These are phyloP conservation scores for Cucurbita ficifolia DNA, from an alignment of 306 rosid genomes.

Conservation along the genomic window DNA sequence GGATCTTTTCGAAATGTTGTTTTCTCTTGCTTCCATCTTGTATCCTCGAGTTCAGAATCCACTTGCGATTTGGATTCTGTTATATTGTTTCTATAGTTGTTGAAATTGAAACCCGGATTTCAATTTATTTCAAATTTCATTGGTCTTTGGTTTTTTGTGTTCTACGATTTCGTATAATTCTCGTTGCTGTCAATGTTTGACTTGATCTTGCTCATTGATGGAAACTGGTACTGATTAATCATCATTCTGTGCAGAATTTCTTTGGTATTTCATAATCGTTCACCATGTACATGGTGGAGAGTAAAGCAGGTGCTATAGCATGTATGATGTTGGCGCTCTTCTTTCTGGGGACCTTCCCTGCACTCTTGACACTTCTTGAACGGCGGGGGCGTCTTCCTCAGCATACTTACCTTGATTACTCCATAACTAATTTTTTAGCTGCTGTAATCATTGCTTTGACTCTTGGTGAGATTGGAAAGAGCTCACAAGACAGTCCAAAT, in stretches of 20 bases:
- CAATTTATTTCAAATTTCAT: neutral
- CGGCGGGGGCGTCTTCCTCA: conserved; percentile 93
- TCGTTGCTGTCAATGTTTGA: too few species aligned
- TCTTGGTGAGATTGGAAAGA: conserved; percentile 57
- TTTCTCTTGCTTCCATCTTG: neutral
- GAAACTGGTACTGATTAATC: neutral
- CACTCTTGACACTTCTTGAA: conserved; percentile 52
- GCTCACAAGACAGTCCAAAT: conserved; percentile 32
- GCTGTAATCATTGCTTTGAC: conserved; percentile 73
- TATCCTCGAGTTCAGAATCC: too few species aligned
- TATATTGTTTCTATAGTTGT: neutral
- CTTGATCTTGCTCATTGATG: neutral
- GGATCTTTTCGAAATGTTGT: neutral
- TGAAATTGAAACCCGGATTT: neutral
- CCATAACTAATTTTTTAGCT: conserved; percentile 67
- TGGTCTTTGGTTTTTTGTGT: neutral
- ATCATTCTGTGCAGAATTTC: neutral
- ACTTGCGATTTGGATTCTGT: neutral
- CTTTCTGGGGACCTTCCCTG: conserved; percentile 85
- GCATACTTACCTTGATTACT: conserved; percentile 79
- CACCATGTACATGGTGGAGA: conserved; percentile 55
- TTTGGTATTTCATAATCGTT: neutral
- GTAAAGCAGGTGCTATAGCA: conserved; percentile 72
- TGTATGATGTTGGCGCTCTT: conserved; percentile 62
- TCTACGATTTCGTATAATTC: too few species aligned